Evolutionary conservation across 2,329 filamentous ascomycete genomes (phyloP), one percentile per base, ranked within the genome.

Genomic region (Arthrobotrys iridis): DNA sequence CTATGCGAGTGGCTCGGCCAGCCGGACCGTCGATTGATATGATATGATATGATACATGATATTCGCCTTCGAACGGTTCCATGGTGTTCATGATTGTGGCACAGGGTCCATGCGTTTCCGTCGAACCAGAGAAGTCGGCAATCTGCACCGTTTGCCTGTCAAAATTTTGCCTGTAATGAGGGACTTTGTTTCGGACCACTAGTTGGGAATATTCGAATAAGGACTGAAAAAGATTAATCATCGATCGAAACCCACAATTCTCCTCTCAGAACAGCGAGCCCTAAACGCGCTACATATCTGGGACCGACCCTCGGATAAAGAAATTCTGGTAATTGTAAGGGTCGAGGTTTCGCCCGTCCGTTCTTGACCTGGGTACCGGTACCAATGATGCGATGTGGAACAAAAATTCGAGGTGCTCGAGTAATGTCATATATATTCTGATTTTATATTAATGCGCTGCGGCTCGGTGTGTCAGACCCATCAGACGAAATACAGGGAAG

Each of bases 281-380:
- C 43, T 46, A 46, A 22, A 26, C 43, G 43, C 43, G 43, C 2
- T 46, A 22, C 50, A 37, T 55, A 18, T 37, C 28, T 11, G 18
- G 50, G 50, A 55, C 50, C 50, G 28, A 55, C 37, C 50, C 50
- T 55, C 50, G 50, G 50, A 55, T 55, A 55, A 55, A 55, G 37
- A 18, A 55, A 55, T 28, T 18, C 50, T 55, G 50, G 50, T 55
- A 55, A 37, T 55, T 28, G 50, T 55, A 55, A 37, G 8, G 24
- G 18, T 37, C 11, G 50, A 55, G 50, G 50, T 55, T 55, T 55
- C 50, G 50, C 30, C 50, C 30, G 50, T 55, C 50, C 50, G 50
- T 55, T 30, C 50, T 55, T 55, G 30, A 30, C 50, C 48, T 55
- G 30, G 50, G 50, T 55, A 55, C 26, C 50, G 50, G 50, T 55